These are phyloP conservation scores for Dionaea muscipula DNA, from an alignment of 179 eudicot genomes.

Conservation along the genomic window DNA sequence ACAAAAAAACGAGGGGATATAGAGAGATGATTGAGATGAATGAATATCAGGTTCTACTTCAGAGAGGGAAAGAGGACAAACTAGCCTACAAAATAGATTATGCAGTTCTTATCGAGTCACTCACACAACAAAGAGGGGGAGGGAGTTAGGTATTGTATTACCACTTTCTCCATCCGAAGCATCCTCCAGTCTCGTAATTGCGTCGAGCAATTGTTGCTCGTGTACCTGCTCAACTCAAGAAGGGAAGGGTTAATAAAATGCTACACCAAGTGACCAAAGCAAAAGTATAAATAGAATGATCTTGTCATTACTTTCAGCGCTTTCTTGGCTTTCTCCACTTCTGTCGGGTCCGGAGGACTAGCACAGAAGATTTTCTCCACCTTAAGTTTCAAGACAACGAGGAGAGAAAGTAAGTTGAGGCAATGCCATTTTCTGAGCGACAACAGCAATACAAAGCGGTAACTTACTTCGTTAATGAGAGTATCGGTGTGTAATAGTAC, in stretches of 20 bases:
- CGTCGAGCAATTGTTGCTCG: constrained; percentile 56
- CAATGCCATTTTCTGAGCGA: neutral
- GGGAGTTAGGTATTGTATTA: constrained; percentile 32
- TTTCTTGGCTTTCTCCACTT: constrained; percentile 78
- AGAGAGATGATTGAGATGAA: too few species aligned
- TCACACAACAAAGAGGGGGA: too few species aligned
- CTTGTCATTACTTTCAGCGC: constrained; percentile 44
- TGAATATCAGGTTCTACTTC: too few species aligned
- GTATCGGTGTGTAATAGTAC: constrained; percentile 65
- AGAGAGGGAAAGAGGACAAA: neutral
- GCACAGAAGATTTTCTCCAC: constrained; percentile 69
- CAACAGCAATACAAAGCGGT: neutral
- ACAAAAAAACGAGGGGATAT: too few species aligned
- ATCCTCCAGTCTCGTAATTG: constrained; percentile 51
- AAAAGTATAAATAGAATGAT: neutral
- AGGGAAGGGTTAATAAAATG: neutral
- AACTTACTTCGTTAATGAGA: constrained; percentile 53
- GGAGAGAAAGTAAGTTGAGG: neutral
- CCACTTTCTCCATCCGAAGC: constrained; percentile 61
- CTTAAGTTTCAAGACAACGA: constrained; percentile 14
- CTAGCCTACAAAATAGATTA: constrained; percentile 3
- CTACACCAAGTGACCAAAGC: neutral
- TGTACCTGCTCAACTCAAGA: constrained; percentile 46
- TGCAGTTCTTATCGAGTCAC: constrained; percentile 9
- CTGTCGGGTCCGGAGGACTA: constrained; percentile 58